These are phyloP conservation scores for Claviceps quebecensis DNA, from an alignment of 2,329 filamentous ascomycete species.

Conservation along the genomic window DNA sequence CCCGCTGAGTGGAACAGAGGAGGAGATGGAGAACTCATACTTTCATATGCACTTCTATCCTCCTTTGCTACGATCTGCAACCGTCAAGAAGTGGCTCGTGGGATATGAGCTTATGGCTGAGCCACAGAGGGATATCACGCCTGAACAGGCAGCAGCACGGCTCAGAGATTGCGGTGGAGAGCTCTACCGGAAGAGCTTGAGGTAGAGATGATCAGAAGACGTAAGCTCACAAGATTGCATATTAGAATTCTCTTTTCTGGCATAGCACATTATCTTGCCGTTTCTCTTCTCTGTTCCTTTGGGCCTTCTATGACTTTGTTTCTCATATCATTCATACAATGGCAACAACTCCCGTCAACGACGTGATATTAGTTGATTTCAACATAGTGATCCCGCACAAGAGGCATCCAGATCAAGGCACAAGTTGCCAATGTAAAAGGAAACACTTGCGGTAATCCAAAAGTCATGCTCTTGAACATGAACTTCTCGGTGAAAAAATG, in stretches of 20 bases:
- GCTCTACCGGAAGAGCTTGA: conserved; percentile 58
- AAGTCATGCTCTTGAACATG: conserved; percentile 60
- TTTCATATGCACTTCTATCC: conserved; percentile 98
- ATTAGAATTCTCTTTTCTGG: not conserved
- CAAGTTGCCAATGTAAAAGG: conserved; percentile 38
- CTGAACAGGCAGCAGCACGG: conserved; percentile 77
- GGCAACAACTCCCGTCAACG: not conserved
- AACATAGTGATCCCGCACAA: conserved; percentile 60
- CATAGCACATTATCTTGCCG: not conserved
- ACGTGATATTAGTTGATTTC: conserved; percentile 18
- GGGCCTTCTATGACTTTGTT: not conserved
- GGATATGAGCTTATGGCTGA: conserved; percentile 95
- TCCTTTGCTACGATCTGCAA: conserved; percentile 79
- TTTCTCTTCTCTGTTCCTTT: not conserved
- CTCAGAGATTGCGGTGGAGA: conserved; percentile 65
- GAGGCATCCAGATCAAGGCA: conserved; percentile 45
- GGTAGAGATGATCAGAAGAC: conserved; percentile 5
- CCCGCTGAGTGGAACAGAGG: conserved; percentile 64
- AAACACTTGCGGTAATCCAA: conserved; percentile 41
- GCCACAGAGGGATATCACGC: conserved; percentile 95
- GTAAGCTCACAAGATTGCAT: not conserved
- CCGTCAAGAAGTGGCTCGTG: conserved; percentile 89
- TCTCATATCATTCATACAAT: not conserved
- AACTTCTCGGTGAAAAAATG: conserved; percentile 76
- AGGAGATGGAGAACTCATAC: conserved; percentile 78